phyloP scores from a whole-genome alignment of 495 filamentous ascomycete species.

The Lentithecium fluviatile region DNA sequence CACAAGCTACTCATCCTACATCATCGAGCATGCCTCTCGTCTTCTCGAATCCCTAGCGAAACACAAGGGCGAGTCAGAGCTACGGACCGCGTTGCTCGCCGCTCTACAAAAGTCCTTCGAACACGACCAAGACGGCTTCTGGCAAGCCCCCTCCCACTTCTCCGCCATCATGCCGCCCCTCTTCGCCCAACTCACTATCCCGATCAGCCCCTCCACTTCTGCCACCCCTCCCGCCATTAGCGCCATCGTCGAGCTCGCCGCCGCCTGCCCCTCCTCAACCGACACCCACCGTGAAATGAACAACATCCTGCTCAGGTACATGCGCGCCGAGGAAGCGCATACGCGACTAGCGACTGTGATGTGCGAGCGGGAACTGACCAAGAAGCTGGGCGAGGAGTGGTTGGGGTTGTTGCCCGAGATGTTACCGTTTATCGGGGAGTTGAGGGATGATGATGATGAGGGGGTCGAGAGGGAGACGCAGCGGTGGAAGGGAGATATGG shows the following conservation, averaged over 20 bases:
- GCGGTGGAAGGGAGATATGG: constrained; percentile 83
- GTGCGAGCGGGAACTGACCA: constrained; percentile 73
- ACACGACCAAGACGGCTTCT: constrained; percentile 82
- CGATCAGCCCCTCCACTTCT: constrained; percentile 47
- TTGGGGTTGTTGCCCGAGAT: constrained; percentile 85
- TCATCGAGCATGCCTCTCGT: constrained; percentile 69
- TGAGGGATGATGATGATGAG: constrained; percentile 96
- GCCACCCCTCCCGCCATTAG: constrained; percentile 60
- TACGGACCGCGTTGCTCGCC: constrained; percentile 54
- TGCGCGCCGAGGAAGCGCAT: constrained; percentile 65
- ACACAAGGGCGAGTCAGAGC: constrained; percentile 56
- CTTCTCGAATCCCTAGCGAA: constrained; percentile 54
- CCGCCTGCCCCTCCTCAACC: constrained; percentile 65
- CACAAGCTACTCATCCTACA: constrained; percentile 81
- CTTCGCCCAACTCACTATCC: constrained; percentile 62
- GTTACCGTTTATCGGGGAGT: constrained; percentile 87
- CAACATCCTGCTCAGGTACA: constrained; percentile 65
- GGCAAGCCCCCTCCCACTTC: constrained; percentile 88
- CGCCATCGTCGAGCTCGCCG: constrained; percentile 74
- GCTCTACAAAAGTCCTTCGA: constrained; percentile 73
- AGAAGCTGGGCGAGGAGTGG: constrained; percentile 87
- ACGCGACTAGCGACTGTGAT: constrained; percentile 75
- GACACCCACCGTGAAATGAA: constrained; percentile 91
- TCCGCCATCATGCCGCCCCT: constrained; percentile 65
- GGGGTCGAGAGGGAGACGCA: constrained; percentile 81